Base-by-base conservation (phyloP, 2,329 filamentous ascomycete species). In the Moelleriella libera region DNA sequence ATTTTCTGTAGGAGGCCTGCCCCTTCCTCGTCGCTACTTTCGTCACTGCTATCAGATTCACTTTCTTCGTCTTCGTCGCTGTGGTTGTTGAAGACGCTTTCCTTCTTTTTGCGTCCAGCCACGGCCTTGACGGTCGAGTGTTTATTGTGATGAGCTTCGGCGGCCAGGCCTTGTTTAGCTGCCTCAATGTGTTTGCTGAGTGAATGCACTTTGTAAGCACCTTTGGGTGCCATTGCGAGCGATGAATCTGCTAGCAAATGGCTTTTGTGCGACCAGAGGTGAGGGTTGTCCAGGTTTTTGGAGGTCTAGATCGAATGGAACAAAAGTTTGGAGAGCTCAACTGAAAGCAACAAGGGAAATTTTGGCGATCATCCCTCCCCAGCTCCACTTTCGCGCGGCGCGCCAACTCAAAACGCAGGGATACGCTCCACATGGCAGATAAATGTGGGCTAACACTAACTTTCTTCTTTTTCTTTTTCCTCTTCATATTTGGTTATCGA, bases 181-280 rank as follows among this genome's bases (percentile, higher is more conserved):
- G 65, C 60, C 48, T 62, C 61, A 34, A 67, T 61, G 53, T 66
- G 63, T 54, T 64, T 58, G 51, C 45, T 63, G 45, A 67, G 58
- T 29, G 64, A 67, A 43, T 65, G 59, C 14, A 65, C 55, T 52
- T 63, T 60, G 55, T 54, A 67, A 1, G 58, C 56, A 51, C 58
- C 55, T 43, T 62, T 65, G 47, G 61, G 60, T 48, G 62, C 63
- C 64, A 67, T 67, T 51, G 54, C 59, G 51, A 52, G 51, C 49
- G 51, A 47, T 44, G 14, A 8, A 8, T 21, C 4, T 28, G 47
- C 44, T 44, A 44, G 42, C 39, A 43, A 48, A 21, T 14, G 43
- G 37, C 44, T 14, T 30, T 43, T 45, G 41, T 42, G 41, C 42
- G 34, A 48, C 41, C 47, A 30, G 32, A 43, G 12, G 10, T 41